These are phyloP conservation scores for Vigna nakashimae DNA, from an alignment of 306 rosid genomes.

Conservation along the genomic window DNA sequence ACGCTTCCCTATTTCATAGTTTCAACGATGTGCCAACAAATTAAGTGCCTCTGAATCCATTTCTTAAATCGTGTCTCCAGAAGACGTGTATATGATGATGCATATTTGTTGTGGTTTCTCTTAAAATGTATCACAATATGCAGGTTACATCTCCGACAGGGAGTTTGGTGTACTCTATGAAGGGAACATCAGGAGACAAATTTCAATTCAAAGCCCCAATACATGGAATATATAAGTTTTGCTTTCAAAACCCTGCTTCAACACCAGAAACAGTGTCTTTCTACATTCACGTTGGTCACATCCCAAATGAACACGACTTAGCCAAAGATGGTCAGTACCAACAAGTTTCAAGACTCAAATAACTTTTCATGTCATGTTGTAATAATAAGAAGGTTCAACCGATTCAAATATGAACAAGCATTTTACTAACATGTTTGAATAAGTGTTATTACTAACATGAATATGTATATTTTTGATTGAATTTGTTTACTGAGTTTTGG, in stretches of 20 bases:
- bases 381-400: no score
- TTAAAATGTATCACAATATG: not conserved
- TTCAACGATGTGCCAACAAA: not conserved
- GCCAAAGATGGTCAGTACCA: conserved; percentile 81
- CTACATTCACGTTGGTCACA: conserved; percentile 90
- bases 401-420: no score
- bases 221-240: conserved; percentile 73
- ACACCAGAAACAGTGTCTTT: conserved; percentile 91
- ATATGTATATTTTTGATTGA: not conserved
- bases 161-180: conserved; percentile 51
- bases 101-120: not conserved
- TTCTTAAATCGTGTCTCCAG: not conserved
- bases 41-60: not conserved
- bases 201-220: conserved; percentile 83
- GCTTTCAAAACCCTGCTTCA: conserved; percentile 77
- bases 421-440: no score
- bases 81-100: not conserved
- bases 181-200: conserved; percentile 91
- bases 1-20: not conserved
- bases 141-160: conserved; percentile 80
- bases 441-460: not conserved
- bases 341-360: not conserved
- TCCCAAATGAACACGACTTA: conserved; percentile 77
- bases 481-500: not conserved
- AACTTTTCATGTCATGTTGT: no score